Base-by-base conservation (phyloP, 176 grass and related monocot genomes). In the Oryza brachyantha region DNA sequence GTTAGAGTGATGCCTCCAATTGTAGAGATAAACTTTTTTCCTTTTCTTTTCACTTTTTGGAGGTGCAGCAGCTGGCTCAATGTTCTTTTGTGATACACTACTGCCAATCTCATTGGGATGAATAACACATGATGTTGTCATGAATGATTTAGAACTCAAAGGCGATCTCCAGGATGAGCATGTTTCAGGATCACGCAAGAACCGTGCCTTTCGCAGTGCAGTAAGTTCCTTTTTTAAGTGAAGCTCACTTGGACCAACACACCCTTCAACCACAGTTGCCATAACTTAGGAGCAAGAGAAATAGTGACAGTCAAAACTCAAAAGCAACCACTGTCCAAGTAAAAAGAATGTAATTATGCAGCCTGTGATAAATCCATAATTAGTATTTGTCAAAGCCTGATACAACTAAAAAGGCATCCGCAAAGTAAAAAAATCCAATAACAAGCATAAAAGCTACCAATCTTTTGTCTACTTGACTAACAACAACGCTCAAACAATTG, bases 191-290 rank as follows among this genome's bases (percentile, higher is more conserved):
- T 94, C 95, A 45, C 87, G 89, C 64, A 97, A 85, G 61, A 86
- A 94, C 32, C 85, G 87, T 79, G 95, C 83, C 77, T 94, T 94
- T 80, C 82, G 81, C 48, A 94, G 79, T 22, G 82, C 85, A 62
- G 87, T 92, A 90, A 97, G 84, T 75, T 97, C 94, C 70, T 92
- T 97, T 79, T 97, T 94, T 77, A 97, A 83, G 82, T 94, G 95
- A 66, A 97, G 95, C 87, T 94, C 89, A 65, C 89, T 94, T 45
- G 89, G 95, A 61, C 85, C 89, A 79, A 86, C 83, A 65, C 79
- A 86, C 8, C 79, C 84, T 61, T 86, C 87, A 80, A 90, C 59
- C 80, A 88, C 90, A 72, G 75, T 76, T 45, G 82, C 31, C 87
- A 89, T 81, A 59, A 45, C 29, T 77, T 64, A 77, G 55, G 13